Evolutionary conservation across 2,329 filamentous ascomycete species (phyloP).

Genomic region (Ophiostoma piceae): DNA sequence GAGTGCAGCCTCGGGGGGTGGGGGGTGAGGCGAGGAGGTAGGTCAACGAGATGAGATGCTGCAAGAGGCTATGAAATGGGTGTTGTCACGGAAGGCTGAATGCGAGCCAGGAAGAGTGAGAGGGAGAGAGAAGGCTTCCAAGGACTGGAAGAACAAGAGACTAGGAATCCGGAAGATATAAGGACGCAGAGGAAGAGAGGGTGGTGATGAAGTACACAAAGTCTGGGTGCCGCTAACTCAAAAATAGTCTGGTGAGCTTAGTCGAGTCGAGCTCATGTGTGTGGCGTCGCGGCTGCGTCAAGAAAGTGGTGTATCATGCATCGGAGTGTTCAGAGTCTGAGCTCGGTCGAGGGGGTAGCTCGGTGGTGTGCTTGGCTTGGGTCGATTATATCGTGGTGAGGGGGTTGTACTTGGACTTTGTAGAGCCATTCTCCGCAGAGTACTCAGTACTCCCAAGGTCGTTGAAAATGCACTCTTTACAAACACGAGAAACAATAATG

Average conservation of each 20-base stretch:
- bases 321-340: neutral
- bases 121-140: neutral
- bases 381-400: neutral
- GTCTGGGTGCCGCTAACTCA: neutral
- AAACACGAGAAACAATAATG: neutral
- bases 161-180: neutral
- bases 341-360: neutral
- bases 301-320: conserved; percentile 1
- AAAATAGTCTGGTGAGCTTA: neutral
- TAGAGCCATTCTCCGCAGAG: neutral
- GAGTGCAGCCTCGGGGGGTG: neutral
- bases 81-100: neutral
- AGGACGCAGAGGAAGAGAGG: neutral
- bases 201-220: neutral
- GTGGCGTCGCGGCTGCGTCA: neutral
- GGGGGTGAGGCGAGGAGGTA: neutral
- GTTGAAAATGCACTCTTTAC: too few species aligned
- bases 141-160: neutral
- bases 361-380: neutral
- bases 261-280: neutral
- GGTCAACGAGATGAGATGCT: neutral
- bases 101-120: neutral
- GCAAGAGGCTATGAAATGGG: neutral
- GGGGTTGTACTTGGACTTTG: neutral
- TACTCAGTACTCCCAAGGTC: too few species aligned